Evolutionary conservation across 768 basidiomycete genomes (phyloP).

Genomic region (Agaricus subrufescens): DNA sequence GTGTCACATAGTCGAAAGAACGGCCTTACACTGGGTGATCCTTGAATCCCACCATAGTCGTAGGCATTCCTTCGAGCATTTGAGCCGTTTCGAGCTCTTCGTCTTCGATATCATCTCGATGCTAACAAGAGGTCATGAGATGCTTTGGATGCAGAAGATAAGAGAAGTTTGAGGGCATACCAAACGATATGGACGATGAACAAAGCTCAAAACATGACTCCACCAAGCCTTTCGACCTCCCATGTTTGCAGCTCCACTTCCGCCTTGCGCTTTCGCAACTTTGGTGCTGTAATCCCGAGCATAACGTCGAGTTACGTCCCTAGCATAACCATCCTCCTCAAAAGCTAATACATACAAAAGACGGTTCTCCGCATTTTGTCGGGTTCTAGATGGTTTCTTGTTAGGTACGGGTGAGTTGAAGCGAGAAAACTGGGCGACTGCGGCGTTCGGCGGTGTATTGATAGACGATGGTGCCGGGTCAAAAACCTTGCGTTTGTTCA

Average conservation of each 20-base stretch:
- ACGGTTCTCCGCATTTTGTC: conserved; percentile 56
- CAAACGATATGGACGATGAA: conserved; percentile 77
- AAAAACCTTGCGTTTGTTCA: conserved; percentile 78
- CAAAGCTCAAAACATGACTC: conserved; percentile 56
- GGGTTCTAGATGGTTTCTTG: conserved; percentile 7
- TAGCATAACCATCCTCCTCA: conserved; percentile 90
- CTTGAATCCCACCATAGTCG: conserved; percentile 87
- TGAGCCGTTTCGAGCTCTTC: conserved; percentile 77
- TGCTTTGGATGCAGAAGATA: conserved; percentile 9
- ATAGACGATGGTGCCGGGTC: conserved; percentile 51
- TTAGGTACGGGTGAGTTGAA: conserved; percentile 8
- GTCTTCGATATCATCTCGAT: conserved; percentile 91
- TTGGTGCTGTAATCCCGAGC: conserved; percentile 76
- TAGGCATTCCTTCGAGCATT: conserved; percentile 90
- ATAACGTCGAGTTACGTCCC: conserved; percentile 91
- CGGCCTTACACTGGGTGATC: conserved; percentile 79
- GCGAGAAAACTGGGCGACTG: conserved; percentile 5
- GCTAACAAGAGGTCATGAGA: conserved; percentile 38
- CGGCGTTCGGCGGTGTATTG: conserved; percentile 11
- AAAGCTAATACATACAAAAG: conserved; percentile 92
- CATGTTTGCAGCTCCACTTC: conserved; percentile 34
- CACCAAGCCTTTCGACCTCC: conserved; percentile 78
- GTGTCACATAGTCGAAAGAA: not conserved
- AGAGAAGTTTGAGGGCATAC: conserved; percentile 39
- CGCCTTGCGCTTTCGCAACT: conserved; percentile 73